Evolutionary conservation across 139 green algal genomes (phyloP), one percentile per base, ranked within the genome.

Genomic region (Chloropicon primus): DNA sequence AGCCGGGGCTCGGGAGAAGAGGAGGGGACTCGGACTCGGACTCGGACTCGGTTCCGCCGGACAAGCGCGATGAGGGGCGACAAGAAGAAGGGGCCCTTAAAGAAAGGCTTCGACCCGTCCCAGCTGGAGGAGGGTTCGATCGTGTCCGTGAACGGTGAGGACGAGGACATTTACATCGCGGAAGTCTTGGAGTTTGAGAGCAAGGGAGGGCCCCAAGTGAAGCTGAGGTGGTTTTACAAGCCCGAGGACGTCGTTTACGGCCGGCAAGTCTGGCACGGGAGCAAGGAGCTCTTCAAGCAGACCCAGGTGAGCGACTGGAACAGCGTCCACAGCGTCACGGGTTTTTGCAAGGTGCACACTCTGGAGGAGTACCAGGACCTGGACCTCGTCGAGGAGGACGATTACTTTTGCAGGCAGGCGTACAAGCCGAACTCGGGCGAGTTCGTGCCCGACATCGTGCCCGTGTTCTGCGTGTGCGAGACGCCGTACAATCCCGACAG

Each of bases 401-500:
- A 82, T 83, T 62, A 62, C 41, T 62, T 62, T 62, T 62, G 41
- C 10, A 5, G 41, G 10, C 17, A n/a, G 10, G 24, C 23, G 2
- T 28, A 72, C 23, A 72, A 83, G 74, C 79, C 81, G 0, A 74
- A 72, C 0, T 83, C 71, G 17, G 77, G 81, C 0, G 72, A 82
- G 22, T 89, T 89, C 75, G 76, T 77, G 72, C 87, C 91, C 21
- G 86, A 92, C 74, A 74, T 75, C 5, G 88, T 95, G 29, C 84
- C 88, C 22, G 90, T 96, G 89, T 95, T 91, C 87, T 96, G 91
- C 82, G 71, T 73, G 21, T 96, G 91, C 81, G 85, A 93, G 80
- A 81, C 92, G 83, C 91, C 91, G 28, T 93, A 94, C 86, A 96
- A 96, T 81, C 91, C 91, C 0, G 91, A 96, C 86, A 74, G 80